phyloP scores from a whole-genome alignment of 2,329 filamentous ascomycete species.

The Exophiala aquamarina region DNA sequence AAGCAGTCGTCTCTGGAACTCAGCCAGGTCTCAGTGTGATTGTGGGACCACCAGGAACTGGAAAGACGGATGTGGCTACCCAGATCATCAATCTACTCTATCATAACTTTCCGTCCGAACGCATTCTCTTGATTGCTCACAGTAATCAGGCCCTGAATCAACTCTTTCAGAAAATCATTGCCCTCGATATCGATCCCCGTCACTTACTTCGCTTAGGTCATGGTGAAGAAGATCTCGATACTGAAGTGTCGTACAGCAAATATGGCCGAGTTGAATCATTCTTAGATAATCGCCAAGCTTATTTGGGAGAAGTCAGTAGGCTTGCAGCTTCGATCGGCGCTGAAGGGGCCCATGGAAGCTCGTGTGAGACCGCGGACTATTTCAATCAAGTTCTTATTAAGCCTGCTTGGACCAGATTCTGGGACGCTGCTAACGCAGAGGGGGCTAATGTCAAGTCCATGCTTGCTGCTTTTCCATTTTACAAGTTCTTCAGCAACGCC shows the following conservation, averaged over 20 bases:
- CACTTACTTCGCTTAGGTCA: constrained; percentile 90
- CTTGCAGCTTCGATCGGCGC: constrained; percentile 82
- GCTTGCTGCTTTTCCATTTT: constrained; percentile 78
- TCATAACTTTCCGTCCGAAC: constrained; percentile 92
- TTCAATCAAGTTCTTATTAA: constrained; percentile 91
- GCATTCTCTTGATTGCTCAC: constrained; percentile 88
- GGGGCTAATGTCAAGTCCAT: constrained; percentile 62
- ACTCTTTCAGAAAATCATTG: constrained; percentile 96
- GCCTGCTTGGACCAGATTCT: constrained; percentile 85
- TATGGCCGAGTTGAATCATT: constrained; percentile 94
- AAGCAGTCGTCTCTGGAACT: constrained; percentile 89
- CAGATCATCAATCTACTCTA: constrained; percentile 99
- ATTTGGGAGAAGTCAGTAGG: constrained; percentile 80
- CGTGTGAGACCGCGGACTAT: constrained; percentile 94
- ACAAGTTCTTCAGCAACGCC: constrained; percentile 80
- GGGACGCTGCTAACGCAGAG: constrained; percentile 60
- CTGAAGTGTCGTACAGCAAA: constrained; percentile 86
- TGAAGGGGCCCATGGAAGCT: constrained; percentile 91
- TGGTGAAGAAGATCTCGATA: constrained; percentile 90
- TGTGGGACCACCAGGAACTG: constrained; percentile 91
- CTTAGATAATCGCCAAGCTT: constrained; percentile 77
- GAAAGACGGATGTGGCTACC: constrained; percentile 98
- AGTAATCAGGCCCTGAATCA: constrained; percentile 98
- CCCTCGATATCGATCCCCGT: constrained; percentile 90
- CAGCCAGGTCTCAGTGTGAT: constrained; percentile 93